Evolutionary conservation across 768 basidiomycete species (phyloP).

Genomic region (Austroboletus eburneus): DNA sequence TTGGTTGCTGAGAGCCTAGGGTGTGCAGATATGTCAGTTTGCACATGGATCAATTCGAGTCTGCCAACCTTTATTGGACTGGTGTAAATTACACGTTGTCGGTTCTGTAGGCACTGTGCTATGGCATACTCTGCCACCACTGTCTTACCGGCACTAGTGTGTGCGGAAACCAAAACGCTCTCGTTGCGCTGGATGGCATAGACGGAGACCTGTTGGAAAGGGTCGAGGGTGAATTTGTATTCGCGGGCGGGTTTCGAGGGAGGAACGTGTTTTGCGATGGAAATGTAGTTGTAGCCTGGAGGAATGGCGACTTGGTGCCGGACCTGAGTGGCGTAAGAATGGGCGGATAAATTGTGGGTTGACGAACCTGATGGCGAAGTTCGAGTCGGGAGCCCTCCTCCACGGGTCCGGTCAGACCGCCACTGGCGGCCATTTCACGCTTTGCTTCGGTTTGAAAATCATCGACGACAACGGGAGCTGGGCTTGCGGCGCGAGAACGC

Average conservation of each 20-base stretch:
- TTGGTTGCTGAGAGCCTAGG: conserved; percentile 94
- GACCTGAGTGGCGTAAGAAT: conserved; percentile 47
- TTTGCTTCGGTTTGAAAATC: conserved; percentile 94
- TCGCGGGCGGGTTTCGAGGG: conserved; percentile 85
- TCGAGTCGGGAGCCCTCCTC: conserved; percentile 69
- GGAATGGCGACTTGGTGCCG: conserved; percentile 97
- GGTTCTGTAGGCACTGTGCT: conserved; percentile 89
- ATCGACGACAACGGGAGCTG: conserved; percentile 79
- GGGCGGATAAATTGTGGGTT: background rate
- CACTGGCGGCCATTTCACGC: conserved; percentile 85
- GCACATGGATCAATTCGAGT: conserved; percentile 10
- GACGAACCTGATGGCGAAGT: conserved; percentile 66
- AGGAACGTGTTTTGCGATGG: conserved; percentile 89
- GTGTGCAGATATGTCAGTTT: conserved; percentile 11
- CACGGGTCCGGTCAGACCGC: conserved; percentile 74
- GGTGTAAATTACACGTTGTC: conserved; percentile 97
- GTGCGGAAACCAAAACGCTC: conserved; percentile 95
- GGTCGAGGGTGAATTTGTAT: conserved; percentile 96
- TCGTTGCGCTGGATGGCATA: conserved; percentile 96
- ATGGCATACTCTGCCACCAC: conserved; percentile 99
- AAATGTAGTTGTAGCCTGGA: conserved; percentile 83
- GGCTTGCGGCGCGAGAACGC: conserved; percentile 55
- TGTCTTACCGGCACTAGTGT: conserved; percentile 98
- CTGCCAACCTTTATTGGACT: conserved; percentile 94
- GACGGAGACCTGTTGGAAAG: conserved; percentile 94